Percentiles rank a stretch among this genome's conserved stretches.
phyloP scores from a whole-genome alignment of 129 eudicot species.

The Helianthus tuberosus region DNA sequence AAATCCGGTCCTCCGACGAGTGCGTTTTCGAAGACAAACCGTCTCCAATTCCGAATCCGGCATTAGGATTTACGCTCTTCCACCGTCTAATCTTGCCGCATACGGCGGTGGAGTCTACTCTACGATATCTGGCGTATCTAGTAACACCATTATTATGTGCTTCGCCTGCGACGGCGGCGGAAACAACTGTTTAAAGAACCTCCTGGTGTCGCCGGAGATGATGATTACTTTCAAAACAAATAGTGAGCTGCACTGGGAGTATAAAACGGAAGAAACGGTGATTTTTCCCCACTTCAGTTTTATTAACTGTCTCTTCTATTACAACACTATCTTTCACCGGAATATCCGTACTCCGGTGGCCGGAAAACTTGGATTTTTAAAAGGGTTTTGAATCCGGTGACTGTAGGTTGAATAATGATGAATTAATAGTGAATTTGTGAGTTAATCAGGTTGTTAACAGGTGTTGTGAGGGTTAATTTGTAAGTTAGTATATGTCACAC shows the following conservation, averaged over 20 bases:
- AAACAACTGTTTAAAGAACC: conserved; percentile 62
- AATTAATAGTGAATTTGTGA: background rate
- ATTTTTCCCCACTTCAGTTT: conserved; percentile 46
- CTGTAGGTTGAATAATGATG: background rate
- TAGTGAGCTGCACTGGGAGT: conserved; percentile 88
- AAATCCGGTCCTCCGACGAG: no score
- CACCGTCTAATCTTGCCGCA: no score
- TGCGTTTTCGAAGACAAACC: no score
- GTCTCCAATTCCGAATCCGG: no score
- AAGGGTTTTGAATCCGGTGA: conserved; percentile 7
- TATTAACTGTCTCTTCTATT: conserved; percentile 15
- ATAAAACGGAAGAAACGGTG: conserved; percentile 77
- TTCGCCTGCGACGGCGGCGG: conserved; percentile 96
- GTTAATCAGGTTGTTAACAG: no score
- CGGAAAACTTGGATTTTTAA: conserved; percentile 30
- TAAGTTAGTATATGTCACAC: background rate
- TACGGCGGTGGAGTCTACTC: no score
- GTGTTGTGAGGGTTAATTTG: no score
- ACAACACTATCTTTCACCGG: conserved; percentile 15
- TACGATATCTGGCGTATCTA: no score
- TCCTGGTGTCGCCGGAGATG: conserved; percentile 71
- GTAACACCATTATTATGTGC: conserved; percentile 43
- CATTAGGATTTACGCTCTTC: no score
- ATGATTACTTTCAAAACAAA: conserved; percentile 67
- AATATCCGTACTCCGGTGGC: conserved; percentile 19